Evolutionary conservation across 257 asterid genomes (phyloP).

Genomic region (Nicotiana otophora): DNA sequence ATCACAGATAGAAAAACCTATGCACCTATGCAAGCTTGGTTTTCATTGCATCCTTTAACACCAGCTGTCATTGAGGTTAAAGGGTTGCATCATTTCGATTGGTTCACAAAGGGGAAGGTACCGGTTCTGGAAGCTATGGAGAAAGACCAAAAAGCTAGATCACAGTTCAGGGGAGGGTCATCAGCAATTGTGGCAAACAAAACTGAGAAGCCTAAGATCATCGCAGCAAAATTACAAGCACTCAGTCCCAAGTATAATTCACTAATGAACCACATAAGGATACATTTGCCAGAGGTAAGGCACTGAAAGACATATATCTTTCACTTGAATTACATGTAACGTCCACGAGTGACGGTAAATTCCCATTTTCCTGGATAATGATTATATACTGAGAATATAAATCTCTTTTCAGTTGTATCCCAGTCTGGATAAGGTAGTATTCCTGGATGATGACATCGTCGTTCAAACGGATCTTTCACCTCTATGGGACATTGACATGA

Average conservation of each 20-base stretch:
- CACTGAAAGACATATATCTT: neutral
- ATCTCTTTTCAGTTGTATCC: constrained; percentile 73
- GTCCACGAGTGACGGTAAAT: neutral
- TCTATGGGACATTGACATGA: constrained; percentile 88
- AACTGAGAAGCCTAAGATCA: constrained; percentile 67
- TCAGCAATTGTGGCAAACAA: constrained; percentile 78
- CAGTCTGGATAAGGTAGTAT: constrained; percentile 68
- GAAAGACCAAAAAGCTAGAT: constrained; percentile 75
- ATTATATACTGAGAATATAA: neutral
- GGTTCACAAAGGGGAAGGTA: constrained; percentile 88
- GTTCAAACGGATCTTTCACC: constrained; percentile 89
- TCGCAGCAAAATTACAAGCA: constrained; percentile 94
- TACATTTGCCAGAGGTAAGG: constrained; percentile 86
- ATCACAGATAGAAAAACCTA: constrained; percentile 86
- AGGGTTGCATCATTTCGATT: constrained; percentile 85
- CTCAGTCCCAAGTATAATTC: constrained; percentile 94
- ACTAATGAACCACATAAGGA: constrained; percentile 86
- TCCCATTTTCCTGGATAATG: neutral
- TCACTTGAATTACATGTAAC: neutral
- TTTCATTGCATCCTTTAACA: constrained; percentile 64
- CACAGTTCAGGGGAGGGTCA: constrained; percentile 88
- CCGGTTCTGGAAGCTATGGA: constrained; percentile 98
- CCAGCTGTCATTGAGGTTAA: constrained; percentile 88
- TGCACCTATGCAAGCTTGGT: constrained; percentile 98
- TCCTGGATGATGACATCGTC: constrained; percentile 91